Evolutionary conservation across 805 yeast genomes (phyloP).

Genomic region (Priceomyces castillae): DNA sequence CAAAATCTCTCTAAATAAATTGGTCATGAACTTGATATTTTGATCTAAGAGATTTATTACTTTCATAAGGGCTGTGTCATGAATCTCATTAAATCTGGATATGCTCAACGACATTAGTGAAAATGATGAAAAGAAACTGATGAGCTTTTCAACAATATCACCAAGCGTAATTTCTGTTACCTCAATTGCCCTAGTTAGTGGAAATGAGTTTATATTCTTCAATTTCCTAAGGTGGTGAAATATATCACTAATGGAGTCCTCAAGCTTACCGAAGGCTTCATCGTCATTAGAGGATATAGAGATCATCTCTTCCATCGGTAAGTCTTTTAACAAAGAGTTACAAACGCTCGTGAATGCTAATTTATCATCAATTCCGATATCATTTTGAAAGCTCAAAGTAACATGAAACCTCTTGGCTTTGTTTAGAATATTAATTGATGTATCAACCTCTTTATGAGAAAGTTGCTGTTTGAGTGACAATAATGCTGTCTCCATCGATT

Average conservation of each 20-base stretch:
- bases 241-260: conserved; percentile 42
- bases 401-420: conserved; percentile 78
- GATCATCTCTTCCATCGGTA: conserved; percentile 61
- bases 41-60: conserved; percentile 56
- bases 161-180: conserved; percentile 63
- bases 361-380: conserved; percentile 63
- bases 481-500: conserved; percentile 62
- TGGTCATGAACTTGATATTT: conserved; percentile 59
- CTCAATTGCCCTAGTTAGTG: conserved; percentile 59
- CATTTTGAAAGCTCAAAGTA: conserved; percentile 67
- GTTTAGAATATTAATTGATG: conserved; percentile 59
- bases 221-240: conserved; percentile 66
- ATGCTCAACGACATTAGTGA: conserved; percentile 46
- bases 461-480: conserved; percentile 56
- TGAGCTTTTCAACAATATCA: conserved; percentile 51
- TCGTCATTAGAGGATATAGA: conserved; percentile 15
- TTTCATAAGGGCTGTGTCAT: conserved; percentile 20
- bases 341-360: conserved; percentile 50
- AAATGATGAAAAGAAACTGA: conserved; percentile 31
- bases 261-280: conserved; percentile 40
- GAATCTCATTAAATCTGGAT: conserved; percentile 33
- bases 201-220: conserved; percentile 51
- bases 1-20: conserved; percentile 68
- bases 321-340: conserved; percentile 61
- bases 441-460: conserved; percentile 47